Percentiles rank a stretch among this genome's conserved stretches.
phyloP scores from a whole-genome alignment of 768 basidiomycete genomes.

The Hortiboletus flavorubellus region DNA sequence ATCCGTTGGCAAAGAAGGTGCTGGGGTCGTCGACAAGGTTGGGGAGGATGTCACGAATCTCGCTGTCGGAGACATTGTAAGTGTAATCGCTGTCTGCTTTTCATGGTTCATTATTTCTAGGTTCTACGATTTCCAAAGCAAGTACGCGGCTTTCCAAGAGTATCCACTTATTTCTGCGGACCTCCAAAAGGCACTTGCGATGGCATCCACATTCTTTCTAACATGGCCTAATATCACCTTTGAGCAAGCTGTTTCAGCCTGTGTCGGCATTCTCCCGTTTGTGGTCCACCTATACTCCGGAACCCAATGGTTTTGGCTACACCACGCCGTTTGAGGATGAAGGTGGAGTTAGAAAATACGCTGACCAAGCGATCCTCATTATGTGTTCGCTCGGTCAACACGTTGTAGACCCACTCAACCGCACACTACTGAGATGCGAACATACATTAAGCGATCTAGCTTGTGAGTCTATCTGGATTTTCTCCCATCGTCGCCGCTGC shows the following conservation, averaged over 20 bases:
- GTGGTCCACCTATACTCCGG: constrained; percentile 28
- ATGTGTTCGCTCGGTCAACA: constrained; percentile 34
- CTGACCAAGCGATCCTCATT: constrained; percentile 31
- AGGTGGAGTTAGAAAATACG: constrained; percentile 26
- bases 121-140: constrained; percentile 3
- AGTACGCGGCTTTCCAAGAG: not conserved
- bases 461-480: constrained; percentile 30
- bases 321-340: constrained; percentile 19
- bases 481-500: constrained; percentile 36
- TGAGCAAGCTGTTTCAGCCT: constrained; percentile 35
- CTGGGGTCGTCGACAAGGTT: constrained; percentile 36
- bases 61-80: not conserved
- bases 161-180: not conserved
- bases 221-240: constrained; percentile 23
- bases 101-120: not conserved
- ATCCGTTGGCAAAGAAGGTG: constrained; percentile 34
- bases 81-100: no score
- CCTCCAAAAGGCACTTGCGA: not conserved
- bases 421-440: not conserved
- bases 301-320: constrained; percentile 23
- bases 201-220: not conserved
- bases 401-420: not conserved
- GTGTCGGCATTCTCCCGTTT: constrained; percentile 31
- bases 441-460: constrained; percentile 24
- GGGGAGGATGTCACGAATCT: constrained; percentile 20